Base-by-base conservation (phyloP, 345 rosid species). In the Ceriops tagal region DNA sequence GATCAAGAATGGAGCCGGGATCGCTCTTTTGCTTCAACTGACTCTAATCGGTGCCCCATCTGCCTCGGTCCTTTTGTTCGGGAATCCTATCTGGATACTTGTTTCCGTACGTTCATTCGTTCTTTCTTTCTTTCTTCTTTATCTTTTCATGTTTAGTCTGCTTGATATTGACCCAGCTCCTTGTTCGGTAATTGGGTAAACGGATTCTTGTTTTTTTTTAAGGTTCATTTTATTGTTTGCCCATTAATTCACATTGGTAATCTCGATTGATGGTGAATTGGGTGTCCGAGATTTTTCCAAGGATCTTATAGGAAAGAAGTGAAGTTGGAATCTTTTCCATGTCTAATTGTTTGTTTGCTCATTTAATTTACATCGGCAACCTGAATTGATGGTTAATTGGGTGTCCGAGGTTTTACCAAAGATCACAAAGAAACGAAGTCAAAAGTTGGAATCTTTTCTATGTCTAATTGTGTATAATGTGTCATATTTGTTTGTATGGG, bases 41-140 rank as follows among this genome's bases (percentile, higher is more conserved):
- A 76, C 1, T 34, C 75, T 9, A 78, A 78, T 68, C 89, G 92
- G 46, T 92, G 97, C 70, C 97, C 97, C 21, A 88, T 95, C 70
- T 95, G 96, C 82, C 90, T 92, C 30, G 86, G 81, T 55, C 74
- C 84, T 43, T 61, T 85, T 24, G 70, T 75, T 62, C 73, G 77
- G 67, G 92, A 81, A 32, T 88, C 96, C 24, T 95, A 89, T 73
- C 89, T 92, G 5, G 97, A 95, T 72, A 77, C 73, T 19, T 95
- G 99, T 74, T 85, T 92, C 74, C 99, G 99, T 95, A 78, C 20
- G 82, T 70, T 75, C 65, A 52, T 74, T 67, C 47, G 13, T 72
- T 65, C 70, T 35, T 67, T 75, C 64, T 52, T 73, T 67, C 37
- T 11, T 72, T 65, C 68, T n/a, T 0, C 35, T 62, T 18, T 24